Conservation (phyloP, 176 grass and related monocot genomes). For the Oropetium thomaeum region DNA sequence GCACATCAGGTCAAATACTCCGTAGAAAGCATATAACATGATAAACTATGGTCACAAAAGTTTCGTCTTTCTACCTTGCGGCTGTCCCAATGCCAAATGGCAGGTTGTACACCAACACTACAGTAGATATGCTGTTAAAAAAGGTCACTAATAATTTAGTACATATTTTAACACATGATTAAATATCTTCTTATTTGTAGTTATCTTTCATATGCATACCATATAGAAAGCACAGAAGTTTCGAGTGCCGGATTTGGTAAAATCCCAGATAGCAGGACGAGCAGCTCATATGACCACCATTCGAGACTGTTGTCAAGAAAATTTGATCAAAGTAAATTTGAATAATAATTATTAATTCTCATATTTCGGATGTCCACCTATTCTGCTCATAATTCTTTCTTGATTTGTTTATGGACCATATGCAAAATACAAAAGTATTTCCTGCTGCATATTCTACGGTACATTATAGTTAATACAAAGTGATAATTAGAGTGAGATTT, state of each 20-base stretch:
- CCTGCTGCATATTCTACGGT: background rate
- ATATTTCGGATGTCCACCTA: background rate
- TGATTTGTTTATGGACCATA: background rate
- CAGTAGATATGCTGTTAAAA: conserved; percentile 48
- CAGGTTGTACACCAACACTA: conserved; percentile 44
- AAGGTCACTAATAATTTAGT: conserved; percentile 12
- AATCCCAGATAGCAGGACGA: conserved; percentile 61
- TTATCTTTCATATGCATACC: conserved; percentile 38
- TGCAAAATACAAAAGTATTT: background rate
- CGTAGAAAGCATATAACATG: conserved; percentile 7
- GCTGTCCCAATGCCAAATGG: conserved; percentile 62
- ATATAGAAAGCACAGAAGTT: conserved; percentile 70
- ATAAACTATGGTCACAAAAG: background rate
- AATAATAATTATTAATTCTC: background rate
- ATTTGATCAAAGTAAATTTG: background rate
- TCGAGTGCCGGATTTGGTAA: conserved; percentile 65
- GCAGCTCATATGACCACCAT: conserved; percentile 71
- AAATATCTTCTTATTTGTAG: background rate
- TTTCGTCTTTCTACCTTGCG: conserved; percentile 36
- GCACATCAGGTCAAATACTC: background rate
- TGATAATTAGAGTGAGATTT: background rate
- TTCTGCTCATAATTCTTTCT: background rate
- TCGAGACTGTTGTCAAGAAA: conserved; percentile 51
- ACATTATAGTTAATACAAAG: background rate
- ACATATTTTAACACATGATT: background rate